These are phyloP conservation scores for Cenchrus purpureus DNA, from an alignment of 176 grass and related monocot species.

Conservation along the genomic window DNA sequence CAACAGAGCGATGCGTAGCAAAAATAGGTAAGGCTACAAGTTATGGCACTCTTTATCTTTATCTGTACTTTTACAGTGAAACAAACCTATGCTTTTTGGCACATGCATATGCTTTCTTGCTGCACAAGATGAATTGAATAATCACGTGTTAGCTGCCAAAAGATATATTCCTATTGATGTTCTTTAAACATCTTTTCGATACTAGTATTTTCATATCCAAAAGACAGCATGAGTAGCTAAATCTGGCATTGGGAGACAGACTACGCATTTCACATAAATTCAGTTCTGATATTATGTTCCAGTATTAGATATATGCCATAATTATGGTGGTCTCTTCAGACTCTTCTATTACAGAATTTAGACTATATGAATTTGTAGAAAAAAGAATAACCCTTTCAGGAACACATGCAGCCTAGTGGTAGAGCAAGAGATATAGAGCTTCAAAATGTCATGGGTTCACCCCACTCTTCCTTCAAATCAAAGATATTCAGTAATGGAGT, in stretches of 20 bases:
- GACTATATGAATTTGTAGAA: not conserved
- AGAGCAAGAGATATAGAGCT: not conserved
- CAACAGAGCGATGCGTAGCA: not conserved
- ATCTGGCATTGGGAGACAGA: not conserved
- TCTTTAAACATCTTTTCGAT: slow-evolving; percentile 11
- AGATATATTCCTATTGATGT: slow-evolving; percentile 41
- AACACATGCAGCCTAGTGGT: not conserved
- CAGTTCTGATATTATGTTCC: not conserved
- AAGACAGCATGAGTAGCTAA: slow-evolving; percentile 22
- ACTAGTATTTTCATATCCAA: not conserved
- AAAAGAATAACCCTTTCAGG: not conserved
- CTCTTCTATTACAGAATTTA: not conserved
- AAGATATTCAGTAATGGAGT: not conserved
- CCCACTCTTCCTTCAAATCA: not conserved
- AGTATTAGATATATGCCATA: not conserved
- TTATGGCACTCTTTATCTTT: not conserved
- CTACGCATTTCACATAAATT: not conserved
- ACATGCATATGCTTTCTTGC: slow-evolving; percentile 47
- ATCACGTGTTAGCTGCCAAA: slow-evolving; percentile 47
- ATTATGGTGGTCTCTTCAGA: not conserved
- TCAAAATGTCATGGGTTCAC: not conserved
- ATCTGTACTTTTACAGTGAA: slow-evolving; percentile 8
- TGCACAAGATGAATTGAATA: slow-evolving; percentile 51
- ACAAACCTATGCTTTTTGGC: slow-evolving; percentile 37
- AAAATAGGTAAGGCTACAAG: slow-evolving; percentile 1